phyloP scores from a whole-genome alignment of 768 basidiomycete species.

The Pisolithus sp. region DNA sequence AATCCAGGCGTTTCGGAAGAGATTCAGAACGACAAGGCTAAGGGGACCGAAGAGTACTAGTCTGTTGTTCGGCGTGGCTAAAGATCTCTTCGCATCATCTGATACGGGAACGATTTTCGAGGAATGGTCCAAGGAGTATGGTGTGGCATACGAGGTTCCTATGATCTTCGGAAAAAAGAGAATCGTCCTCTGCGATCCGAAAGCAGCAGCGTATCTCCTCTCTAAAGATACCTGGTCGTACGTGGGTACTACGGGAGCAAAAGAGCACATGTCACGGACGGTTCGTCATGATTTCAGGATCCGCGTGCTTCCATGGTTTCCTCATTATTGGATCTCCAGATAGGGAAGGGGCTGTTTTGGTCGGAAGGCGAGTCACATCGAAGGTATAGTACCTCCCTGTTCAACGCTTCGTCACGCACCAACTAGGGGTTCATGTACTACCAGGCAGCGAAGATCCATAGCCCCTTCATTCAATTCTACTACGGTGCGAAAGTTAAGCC shows the following conservation, averaged over 20 bases:
- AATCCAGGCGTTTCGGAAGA: neutral
- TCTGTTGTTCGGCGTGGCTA: neutral
- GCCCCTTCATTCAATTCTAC: slow-evolving; percentile 21
- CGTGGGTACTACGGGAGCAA: slow-evolving; percentile 30
- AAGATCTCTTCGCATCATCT: neutral
- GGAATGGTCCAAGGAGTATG: slow-evolving; percentile 39
- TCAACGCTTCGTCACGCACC: neutral
- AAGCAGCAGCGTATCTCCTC: slow-evolving; percentile 44
- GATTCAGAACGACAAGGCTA: neutral
- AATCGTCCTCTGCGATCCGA: slow-evolving; percentile 38
- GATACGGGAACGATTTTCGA: slow-evolving; percentile 26
- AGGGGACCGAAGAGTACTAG: neutral
- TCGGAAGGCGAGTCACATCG: neutral
- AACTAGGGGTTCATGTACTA: neutral
- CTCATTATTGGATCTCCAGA: slow-evolving; percentile 18
- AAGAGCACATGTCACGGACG: slow-evolving; percentile 25
- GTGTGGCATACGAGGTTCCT: slow-evolving; percentile 37
- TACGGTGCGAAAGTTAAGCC: slow-evolving; percentile 15
- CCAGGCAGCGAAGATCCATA: slow-evolving; percentile 21
- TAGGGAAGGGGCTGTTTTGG: neutral
- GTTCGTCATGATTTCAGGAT: slow-evolving; percentile 10
- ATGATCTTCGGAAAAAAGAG: slow-evolving; percentile 27
- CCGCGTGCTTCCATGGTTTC: neutral
- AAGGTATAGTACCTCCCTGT: neutral
- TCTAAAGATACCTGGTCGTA: slow-evolving; percentile 44